These are phyloP conservation scores for Vigna angularis DNA, from an alignment of 306 rosid genomes.

Conservation along the genomic window DNA sequence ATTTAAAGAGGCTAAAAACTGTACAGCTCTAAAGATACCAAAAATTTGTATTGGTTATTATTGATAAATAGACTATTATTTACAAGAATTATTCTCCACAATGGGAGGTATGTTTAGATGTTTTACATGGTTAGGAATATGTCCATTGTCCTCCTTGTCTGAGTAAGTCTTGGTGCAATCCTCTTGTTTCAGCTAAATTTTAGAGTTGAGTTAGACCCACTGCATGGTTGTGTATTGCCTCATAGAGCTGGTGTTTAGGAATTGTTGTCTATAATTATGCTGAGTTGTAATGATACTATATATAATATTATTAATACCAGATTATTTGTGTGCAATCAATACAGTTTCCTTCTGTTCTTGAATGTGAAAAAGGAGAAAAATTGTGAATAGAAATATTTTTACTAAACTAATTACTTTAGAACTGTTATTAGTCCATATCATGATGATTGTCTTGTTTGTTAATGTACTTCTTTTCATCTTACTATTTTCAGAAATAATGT, in stretches of 20 bases:
- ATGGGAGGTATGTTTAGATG: background rate
- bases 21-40: background rate
- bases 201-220: background rate
- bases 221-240: background rate
- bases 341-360: constrained; percentile 21
- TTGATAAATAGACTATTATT: background rate
- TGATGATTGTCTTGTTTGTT: constrained; percentile 29
- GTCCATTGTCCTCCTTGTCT: background rate
- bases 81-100: background rate
- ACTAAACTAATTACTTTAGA: constrained; percentile 2
- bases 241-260: background rate
- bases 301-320: background rate
- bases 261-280: background rate
- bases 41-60: background rate
- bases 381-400: constrained; percentile 1
- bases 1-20: too few species aligned
- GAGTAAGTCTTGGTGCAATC: background rate
- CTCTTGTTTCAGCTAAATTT: background rate
- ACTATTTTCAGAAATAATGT: constrained; percentile 15
- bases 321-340: background rate
- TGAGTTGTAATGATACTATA: background rate
- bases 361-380: constrained; percentile 30
- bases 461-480: constrained; percentile 30
- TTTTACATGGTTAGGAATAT: background rate
- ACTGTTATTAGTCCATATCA: background rate